Evolutionary conservation across 208 protist genomes (phyloP), one percentile per base, ranked within the genome.

Genomic region (Acanthamoeba sp.): DNA sequence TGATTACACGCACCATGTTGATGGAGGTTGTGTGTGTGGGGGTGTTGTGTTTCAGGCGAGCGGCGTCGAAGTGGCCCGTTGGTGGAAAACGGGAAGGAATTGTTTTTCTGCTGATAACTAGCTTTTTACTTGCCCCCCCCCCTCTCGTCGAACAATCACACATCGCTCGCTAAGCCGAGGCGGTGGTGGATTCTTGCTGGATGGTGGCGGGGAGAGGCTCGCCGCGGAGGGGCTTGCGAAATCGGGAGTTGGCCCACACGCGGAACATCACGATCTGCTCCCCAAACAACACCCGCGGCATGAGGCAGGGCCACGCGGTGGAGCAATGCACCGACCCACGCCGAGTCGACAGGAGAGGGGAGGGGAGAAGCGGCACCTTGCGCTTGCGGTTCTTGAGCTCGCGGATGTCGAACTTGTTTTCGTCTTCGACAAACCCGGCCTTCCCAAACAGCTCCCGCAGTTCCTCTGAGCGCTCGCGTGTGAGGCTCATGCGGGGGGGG

Each of bases 381-480:
- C 80, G 80, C 34, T 88, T 88, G 6, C 80, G 40, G 50, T 88
- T 88, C 45, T 88, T 88, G 27, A 88, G 80, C 29, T 88, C 80
- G 36, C 57, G 57, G n/a, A 84, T 76, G 34, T 91, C 52, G 27
- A 93, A 69, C 50, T 64, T 82, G 76, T 80, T 62, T n/a, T 94
- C 32, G n/a, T 94, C 78, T 87, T 87, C 91, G 14, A 45, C 27
- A 38, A 88, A 89, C 14, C 52, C 62, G 80, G 64, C 88, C 32
- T 93, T 34, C 36, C 69, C 42, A 57, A 93, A 69, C n/a, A 76
- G 73, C 27, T 69, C 48, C 62, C 91, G 76, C 42, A 94, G 52
- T 40, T 88, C 84, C n/a, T 71, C 48, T 93, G 48, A 5, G 7
- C 32, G 2, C 1, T n/a, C 45, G 45, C 45, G 45, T 12, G 45